phyloP scores from a whole-genome alignment of 2,329 filamentous ascomycete genomes.

The Diaporthe ilicicola region DNA sequence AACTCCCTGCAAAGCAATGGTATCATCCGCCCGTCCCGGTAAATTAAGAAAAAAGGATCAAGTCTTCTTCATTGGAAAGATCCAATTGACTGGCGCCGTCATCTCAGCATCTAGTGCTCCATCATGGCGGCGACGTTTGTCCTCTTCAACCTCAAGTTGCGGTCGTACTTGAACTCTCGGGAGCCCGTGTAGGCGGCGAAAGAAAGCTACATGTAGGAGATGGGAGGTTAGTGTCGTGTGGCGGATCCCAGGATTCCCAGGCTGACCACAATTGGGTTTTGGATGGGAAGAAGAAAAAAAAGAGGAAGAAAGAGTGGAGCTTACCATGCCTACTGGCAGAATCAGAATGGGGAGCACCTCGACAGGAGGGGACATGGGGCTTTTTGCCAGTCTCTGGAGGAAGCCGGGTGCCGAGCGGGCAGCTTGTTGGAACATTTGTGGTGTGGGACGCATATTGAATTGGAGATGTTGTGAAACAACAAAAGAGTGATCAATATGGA shows the following conservation, averaged over 20 bases:
- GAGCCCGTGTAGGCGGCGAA: slow-evolving; percentile 30
- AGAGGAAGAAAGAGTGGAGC: background rate
- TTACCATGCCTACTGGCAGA: slow-evolving; percentile 31
- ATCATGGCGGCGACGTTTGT: slow-evolving; percentile 25
- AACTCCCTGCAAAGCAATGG: slow-evolving; percentile 18
- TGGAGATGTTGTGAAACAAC: background rate
- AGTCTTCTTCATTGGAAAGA: background rate
- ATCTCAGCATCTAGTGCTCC: background rate
- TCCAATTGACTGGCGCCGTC: background rate
- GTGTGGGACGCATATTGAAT: slow-evolving; percentile 30
- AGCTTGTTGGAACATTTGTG: slow-evolving; percentile 28
- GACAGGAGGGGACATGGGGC: slow-evolving; percentile 30
- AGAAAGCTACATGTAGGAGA: slow-evolving; percentile 7
- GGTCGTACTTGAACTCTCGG: slow-evolving; percentile 31
- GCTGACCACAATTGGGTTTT: too few species aligned
- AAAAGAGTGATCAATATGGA: background rate
- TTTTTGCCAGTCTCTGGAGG: slow-evolving; percentile 24
- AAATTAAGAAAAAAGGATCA: background rate
- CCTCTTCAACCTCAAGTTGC: slow-evolving; percentile 29
- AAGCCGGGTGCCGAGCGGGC: slow-evolving; percentile 22
- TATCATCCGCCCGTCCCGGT: background rate
- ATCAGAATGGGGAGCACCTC: slow-evolving; percentile 31
- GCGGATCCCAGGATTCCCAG: too few species aligned
- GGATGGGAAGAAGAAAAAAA: background rate
- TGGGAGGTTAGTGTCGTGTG: background rate